phyloP scores from a whole-genome alignment of 768 basidiomycete genomes.

The Inosperma sp. region DNA sequence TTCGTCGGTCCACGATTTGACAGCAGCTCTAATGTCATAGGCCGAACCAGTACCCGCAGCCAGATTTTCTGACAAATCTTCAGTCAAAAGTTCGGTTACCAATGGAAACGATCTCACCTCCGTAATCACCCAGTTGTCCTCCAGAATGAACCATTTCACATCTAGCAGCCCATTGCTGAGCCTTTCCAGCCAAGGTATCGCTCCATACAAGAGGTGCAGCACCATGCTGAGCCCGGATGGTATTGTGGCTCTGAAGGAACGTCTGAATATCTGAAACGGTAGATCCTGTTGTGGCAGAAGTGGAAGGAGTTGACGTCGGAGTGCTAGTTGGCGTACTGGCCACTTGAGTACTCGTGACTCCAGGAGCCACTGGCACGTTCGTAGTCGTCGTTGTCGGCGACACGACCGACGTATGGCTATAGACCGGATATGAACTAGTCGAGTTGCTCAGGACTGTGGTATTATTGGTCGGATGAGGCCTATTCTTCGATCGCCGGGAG shows the following conservation, averaged over 20 bases:
- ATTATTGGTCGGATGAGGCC: no score
- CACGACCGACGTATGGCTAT: no score
- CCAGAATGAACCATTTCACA: slow-evolving; percentile 70
- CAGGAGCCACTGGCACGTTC: no score
- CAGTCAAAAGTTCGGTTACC: background rate
- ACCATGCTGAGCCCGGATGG: slow-evolving; percentile 56
- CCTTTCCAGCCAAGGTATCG: slow-evolving; percentile 50
- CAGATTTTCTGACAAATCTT: slow-evolving; percentile 52
- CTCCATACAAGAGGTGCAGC: slow-evolving; percentile 63
- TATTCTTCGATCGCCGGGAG: no score
- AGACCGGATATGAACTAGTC: no score
- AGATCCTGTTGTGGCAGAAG: background rate
- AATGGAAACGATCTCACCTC: slow-evolving; percentile 39
- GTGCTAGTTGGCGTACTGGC: background rate
- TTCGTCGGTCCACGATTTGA: slow-evolving; percentile 66
- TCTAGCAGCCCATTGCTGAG: slow-evolving; percentile 62
- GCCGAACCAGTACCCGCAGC: slow-evolving; percentile 65
- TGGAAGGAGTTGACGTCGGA: background rate
- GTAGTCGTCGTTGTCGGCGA: no score
- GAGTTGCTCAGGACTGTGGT: no score
- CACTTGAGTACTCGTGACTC: no score
- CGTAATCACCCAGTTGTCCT: slow-evolving; percentile 57
- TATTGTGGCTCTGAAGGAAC: slow-evolving; percentile 61
- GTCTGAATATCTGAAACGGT: slow-evolving; percentile 38
- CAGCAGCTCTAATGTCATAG: slow-evolving; percentile 46